Evolutionary conservation across 805 yeast species (phyloP).

Genomic region (Teunomyces atbi): DNA sequence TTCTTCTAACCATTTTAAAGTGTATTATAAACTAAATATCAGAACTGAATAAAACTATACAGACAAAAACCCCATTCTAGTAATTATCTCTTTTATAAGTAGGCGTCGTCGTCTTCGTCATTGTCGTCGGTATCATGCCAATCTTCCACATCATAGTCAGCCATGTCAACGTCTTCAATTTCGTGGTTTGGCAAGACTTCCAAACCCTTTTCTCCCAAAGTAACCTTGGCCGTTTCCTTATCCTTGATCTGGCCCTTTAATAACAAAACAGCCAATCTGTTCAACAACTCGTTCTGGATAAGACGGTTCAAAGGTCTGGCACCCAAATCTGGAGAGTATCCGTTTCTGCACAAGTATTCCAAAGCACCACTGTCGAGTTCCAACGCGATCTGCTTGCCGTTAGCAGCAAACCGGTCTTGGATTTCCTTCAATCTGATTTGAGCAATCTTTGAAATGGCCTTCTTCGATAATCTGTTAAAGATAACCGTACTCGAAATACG

Average conservation of each 20-base stretch:
- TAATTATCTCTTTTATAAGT: background rate
- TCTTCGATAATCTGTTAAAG: constrained; percentile 87
- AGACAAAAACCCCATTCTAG: too few species aligned
- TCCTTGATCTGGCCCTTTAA: constrained; percentile 84
- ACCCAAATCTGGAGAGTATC: constrained; percentile 92
- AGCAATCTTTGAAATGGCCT: constrained; percentile 90
- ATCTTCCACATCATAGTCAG: constrained; percentile 57
- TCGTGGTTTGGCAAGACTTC: constrained; percentile 88
- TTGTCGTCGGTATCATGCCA: constrained; percentile 62
- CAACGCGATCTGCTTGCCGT: constrained; percentile 74
- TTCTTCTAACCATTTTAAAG: background rate
- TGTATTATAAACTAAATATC: background rate
- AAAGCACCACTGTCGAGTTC: constrained; percentile 74
- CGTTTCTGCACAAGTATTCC: constrained; percentile 78
- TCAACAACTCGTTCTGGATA: constrained; percentile 84
- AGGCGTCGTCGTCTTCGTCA: constrained; percentile 43
- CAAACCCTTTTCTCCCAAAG: constrained; percentile 58
- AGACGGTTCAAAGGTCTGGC: constrained; percentile 95
- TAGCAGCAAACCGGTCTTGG: constrained; percentile 78
- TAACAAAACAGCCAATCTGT: constrained; percentile 83
- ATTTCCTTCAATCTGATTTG: constrained; percentile 81
- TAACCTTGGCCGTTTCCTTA: constrained; percentile 79
- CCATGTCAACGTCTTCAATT: constrained; percentile 45
- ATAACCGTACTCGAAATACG: constrained; percentile 92
- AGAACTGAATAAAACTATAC: constrained; percentile 3